phyloP scores from a whole-genome alignment of 2,329 filamentous ascomycete genomes.

The Colletotrichum sp. region DNA sequence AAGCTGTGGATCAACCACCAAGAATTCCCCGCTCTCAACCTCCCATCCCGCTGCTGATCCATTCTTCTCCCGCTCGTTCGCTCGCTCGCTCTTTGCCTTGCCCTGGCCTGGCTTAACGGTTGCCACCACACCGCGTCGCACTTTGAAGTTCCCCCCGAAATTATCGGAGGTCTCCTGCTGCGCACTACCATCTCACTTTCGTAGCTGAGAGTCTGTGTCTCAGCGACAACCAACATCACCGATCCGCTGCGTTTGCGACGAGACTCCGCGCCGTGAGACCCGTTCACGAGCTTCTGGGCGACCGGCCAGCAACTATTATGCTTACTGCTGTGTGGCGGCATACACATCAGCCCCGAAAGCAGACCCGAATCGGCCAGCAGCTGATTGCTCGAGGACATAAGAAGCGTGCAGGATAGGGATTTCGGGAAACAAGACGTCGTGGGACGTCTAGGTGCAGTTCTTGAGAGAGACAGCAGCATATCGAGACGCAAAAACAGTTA shows the following conservation, averaged over 20 bases:
- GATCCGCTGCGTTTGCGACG: background rate
- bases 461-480: background rate
- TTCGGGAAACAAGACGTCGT: slow-evolving; percentile 10
- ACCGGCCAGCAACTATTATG: slow-evolving; percentile 9
- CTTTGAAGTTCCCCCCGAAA: background rate
- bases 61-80: background rate
- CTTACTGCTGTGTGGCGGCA: slow-evolving; percentile 10
- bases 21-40: slow-evolving; percentile 21
- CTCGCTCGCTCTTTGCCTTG: background rate
- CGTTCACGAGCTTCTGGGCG: background rate
- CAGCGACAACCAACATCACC: background rate
- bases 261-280: background rate
- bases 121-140: slow-evolving; percentile 4
- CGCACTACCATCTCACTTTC: background rate
- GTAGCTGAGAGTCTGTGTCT: background rate
- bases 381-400: background rate
- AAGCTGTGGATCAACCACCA: slow-evolving; percentile 19
- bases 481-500: background rate
- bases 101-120: background rate
- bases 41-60: slow-evolving; percentile 18
- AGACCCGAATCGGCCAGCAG: background rate
- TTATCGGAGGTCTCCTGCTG: background rate
- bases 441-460: slow-evolving; percentile 1
- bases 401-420: slow-evolving; percentile 8
- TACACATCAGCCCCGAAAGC: background rate